phyloP scores from a whole-genome alignment of 768 basidiomycete species.

The Boletus subcaerulescens region DNA sequence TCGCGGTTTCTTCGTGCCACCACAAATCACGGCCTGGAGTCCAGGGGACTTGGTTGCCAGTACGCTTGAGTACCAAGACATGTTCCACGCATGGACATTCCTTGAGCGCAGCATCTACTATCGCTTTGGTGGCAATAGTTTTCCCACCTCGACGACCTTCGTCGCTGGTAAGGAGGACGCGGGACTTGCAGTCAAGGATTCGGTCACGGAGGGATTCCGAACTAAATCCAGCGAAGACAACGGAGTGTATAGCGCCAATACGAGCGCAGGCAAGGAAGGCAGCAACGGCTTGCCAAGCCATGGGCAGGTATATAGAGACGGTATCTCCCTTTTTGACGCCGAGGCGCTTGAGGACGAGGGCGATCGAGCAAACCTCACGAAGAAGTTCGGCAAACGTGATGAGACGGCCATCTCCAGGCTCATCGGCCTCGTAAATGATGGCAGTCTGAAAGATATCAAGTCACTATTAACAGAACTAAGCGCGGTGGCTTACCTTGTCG shows the following conservation, averaged over 20 bases:
- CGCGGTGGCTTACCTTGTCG: slow-evolving; percentile 52
- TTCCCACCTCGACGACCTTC: slow-evolving; percentile 95
- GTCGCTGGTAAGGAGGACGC: slow-evolving; percentile 93
- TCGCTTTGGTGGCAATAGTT: slow-evolving; percentile 88
- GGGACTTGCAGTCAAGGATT: slow-evolving; percentile 81
- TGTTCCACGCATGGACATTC: slow-evolving; percentile 85
- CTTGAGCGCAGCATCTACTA: slow-evolving; percentile 89
- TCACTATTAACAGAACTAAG: not conserved
- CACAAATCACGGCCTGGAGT: slow-evolving; percentile 83
- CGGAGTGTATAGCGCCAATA: slow-evolving; percentile 94
- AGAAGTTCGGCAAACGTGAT: slow-evolving; percentile 84
- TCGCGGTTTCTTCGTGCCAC: slow-evolving; percentile 93
- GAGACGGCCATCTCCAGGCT: slow-evolving; percentile 74
- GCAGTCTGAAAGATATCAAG: slow-evolving; percentile 55
- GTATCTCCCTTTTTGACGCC: slow-evolving; percentile 96
- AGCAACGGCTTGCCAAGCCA: slow-evolving; percentile 94
- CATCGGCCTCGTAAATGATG: slow-evolving; percentile 98
- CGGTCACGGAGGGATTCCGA: slow-evolving; percentile 93
- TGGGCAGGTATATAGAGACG: slow-evolving; percentile 88
- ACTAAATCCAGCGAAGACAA: slow-evolving; percentile 96
- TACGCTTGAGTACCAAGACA: slow-evolving; percentile 84
- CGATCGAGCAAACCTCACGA: slow-evolving; percentile 82
- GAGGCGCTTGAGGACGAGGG: slow-evolving; percentile 86
- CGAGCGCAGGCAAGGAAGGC: slow-evolving; percentile 98
- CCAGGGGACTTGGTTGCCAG: slow-evolving; percentile 80